A percentile compares a stretch with the other conserved stretches of the same genome.
Conservation (phyloP, 139 green algal genomes). For the Eudorina sp. region DNA sequence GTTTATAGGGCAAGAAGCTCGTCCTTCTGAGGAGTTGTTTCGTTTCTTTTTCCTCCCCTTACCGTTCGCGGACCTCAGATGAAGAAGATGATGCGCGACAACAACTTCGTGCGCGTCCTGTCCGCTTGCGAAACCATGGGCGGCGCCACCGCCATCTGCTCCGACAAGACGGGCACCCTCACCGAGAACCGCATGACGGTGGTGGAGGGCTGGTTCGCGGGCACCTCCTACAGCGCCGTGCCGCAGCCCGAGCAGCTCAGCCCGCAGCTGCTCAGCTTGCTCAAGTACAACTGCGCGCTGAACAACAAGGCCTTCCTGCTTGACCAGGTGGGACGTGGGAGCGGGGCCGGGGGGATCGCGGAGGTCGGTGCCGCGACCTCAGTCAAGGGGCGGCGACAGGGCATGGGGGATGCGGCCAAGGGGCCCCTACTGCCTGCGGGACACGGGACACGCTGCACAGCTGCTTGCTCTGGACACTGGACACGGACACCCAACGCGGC, state of each 20-base stretch:
- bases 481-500: too few relatives aligned
- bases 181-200: slow-evolving; percentile 99
- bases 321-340: slow-evolving; percentile 14
- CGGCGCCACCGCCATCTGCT: slow-evolving; percentile 98
- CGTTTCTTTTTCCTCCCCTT: too few relatives aligned
- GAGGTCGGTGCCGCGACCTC: too few relatives aligned
- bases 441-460: too few relatives aligned
- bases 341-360: too few relatives aligned
- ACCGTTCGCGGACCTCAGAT: slow-evolving; percentile 21
- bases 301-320: slow-evolving; percentile 85
- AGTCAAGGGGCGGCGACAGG: too few relatives aligned
- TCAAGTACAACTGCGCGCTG: slow-evolving; percentile 80
- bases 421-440: too few relatives aligned
- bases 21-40: too few relatives aligned
- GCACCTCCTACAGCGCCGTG: slow-evolving; percentile 55
- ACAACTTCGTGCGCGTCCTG: slow-evolving; percentile 76
- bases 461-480: too few relatives aligned
- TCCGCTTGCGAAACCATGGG: slow-evolving; percentile 97
- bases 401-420: too few relatives aligned
- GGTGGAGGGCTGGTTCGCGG: slow-evolving; percentile 89
- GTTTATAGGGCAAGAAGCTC: too few relatives aligned
- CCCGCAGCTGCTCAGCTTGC: slow-evolving; percentile 57
- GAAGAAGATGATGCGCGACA: slow-evolving; percentile 47
- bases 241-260: slow-evolving; percentile 64
- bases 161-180: slow-evolving; percentile 97